These are phyloP conservation scores for Eustoma russellianum DNA, from an alignment of 257 asterid species.

Conservation along the genomic window DNA sequence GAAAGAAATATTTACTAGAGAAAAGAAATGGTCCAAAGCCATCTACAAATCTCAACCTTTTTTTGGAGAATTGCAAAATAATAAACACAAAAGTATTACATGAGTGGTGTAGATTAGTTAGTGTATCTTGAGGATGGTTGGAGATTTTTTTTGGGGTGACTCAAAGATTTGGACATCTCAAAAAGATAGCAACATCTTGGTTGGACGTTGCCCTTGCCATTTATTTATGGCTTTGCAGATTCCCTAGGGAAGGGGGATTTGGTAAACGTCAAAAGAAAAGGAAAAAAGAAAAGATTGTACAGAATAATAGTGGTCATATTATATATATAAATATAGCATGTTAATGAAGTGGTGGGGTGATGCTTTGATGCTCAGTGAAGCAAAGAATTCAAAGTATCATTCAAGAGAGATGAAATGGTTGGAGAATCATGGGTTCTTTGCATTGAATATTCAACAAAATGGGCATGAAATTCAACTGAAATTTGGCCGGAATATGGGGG, in stretches of 20 bases:
- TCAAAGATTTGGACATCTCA: too few species aligned
- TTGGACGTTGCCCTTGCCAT: slow-evolving; percentile 35
- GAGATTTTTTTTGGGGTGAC: slow-evolving; percentile 14
- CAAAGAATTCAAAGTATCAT: slow-evolving; percentile 38
- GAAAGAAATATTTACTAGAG: too few species aligned
- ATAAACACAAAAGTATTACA: slow-evolving; percentile 24
- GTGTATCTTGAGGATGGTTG: slow-evolving; percentile 35
- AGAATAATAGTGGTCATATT: too few species aligned
- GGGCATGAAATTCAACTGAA: slow-evolving; percentile 21
- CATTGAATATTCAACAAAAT: slow-evolving; percentile 3
- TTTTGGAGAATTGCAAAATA: slow-evolving; percentile 41
- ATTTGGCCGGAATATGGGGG: slow-evolving; percentile 18
- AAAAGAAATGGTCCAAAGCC: slow-evolving; percentile 27
- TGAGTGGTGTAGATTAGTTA: slow-evolving; percentile 54
- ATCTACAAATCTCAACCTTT: slow-evolving; percentile 40
- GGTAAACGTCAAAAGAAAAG: slow-evolving; percentile 25
- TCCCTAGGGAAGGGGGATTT: slow-evolving; percentile 75
- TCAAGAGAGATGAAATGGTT: slow-evolving; percentile 28
- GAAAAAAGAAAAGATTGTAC: slow-evolving; percentile 3
- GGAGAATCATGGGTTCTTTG: slow-evolving; percentile 37
- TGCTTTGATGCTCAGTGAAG: slow-evolving; percentile 21
- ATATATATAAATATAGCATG: neutral
- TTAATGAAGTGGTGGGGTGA: slow-evolving; percentile 34
- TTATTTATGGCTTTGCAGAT: slow-evolving; percentile 54
- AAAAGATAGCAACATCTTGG: slow-evolving; percentile 8